Percentiles rank a stretch among this genome's conserved stretches.
Conservation (phyloP, 805 yeast genomes). For the Sungouiozyma ichnusensis region DNA sequence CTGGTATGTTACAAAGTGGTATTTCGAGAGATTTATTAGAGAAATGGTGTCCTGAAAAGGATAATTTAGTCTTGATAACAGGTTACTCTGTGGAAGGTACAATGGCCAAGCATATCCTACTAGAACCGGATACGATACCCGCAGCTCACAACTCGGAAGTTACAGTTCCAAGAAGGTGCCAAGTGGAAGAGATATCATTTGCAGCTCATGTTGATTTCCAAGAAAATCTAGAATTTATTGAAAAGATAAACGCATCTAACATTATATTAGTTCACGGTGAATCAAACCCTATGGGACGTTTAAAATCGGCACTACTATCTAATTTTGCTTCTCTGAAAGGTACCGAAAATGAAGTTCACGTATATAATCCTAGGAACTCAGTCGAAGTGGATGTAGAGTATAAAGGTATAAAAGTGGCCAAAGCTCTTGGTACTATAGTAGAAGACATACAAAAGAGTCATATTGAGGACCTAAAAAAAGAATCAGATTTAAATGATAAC, state of each 20-base stretch:
- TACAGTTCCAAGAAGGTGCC: constrained; percentile 75
- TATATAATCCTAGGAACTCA: constrained; percentile 87
- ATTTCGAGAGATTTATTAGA: constrained; percentile 84
- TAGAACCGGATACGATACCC: constrained; percentile 87
- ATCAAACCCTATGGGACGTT: constrained; percentile 95
- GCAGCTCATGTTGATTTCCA: constrained; percentile 99
- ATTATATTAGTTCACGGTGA: constrained; percentile 96
- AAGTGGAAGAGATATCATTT: constrained; percentile 88
- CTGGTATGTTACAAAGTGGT: constrained; percentile 98
- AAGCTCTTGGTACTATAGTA: constrained; percentile 52
- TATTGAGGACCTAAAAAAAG: constrained; percentile 10
- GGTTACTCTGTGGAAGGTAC: constrained; percentile 99
- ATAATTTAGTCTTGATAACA: constrained; percentile 76
- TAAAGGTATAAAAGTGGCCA: constrained; percentile 76
- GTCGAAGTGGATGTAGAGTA: constrained; percentile 67
- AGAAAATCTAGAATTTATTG: constrained; percentile 86
- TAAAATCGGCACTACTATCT: constrained; percentile 83
- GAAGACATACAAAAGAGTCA: constrained; percentile 34
- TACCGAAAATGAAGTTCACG: constrained; percentile 81
- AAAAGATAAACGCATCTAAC: constrained; percentile 70
- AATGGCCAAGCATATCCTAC: constrained; percentile 79
- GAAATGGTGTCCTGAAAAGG: constrained; percentile 95
- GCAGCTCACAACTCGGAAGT: constrained; percentile 72
- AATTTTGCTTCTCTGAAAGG: constrained; percentile 74
- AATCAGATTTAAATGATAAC: constrained; percentile 1